Conservation (phyloP, 2,329 filamentous ascomycete species). For the Hypoxylon rubiginosum region DNA sequence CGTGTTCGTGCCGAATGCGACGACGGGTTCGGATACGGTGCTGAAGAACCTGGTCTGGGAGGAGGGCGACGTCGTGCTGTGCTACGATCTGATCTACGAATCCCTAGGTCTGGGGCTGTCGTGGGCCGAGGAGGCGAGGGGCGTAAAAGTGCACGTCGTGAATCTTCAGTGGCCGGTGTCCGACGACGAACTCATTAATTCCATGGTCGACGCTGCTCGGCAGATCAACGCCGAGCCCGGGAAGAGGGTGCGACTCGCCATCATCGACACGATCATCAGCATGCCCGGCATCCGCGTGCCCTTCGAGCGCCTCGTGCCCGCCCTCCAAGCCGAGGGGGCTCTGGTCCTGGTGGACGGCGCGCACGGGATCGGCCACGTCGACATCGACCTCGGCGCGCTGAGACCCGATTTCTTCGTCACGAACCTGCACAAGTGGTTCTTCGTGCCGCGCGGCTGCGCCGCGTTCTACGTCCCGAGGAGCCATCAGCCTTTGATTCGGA, state of each 20-base stretch:
- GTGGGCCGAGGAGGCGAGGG: constrained; percentile 69
- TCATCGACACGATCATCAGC: constrained; percentile 76
- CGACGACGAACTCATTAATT: constrained; percentile 66
- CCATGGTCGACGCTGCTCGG: constrained; percentile 64
- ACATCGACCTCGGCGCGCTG: constrained; percentile 67
- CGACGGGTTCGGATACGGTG: constrained; percentile 72
- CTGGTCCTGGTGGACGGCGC: constrained; percentile 75
- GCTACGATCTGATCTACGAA: constrained; percentile 74
- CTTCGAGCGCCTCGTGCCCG: constrained; percentile 69
- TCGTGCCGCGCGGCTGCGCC: constrained; percentile 73
- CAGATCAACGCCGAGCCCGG: constrained; percentile 53
- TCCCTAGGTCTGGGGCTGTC: constrained; percentile 70
- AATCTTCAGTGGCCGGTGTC: constrained; percentile 65
- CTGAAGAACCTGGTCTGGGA: constrained; percentile 70
- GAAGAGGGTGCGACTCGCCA: constrained; percentile 67
- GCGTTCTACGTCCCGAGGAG: constrained; percentile 72
- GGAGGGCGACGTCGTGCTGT: constrained; percentile 70
- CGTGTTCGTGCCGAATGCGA: constrained; percentile 76
- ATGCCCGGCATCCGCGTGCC: constrained; percentile 74
- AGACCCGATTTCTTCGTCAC: constrained; percentile 76
- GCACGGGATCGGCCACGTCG: constrained; percentile 74
- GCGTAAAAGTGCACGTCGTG: constrained; percentile 58
- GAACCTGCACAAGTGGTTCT: constrained; percentile 79
- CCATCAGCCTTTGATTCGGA: constrained; percentile 72
- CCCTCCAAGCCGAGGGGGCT: constrained; percentile 68